Evolutionary conservation across 805 yeast genomes (phyloP).

Genomic region (Saturnispora dispora): DNA sequence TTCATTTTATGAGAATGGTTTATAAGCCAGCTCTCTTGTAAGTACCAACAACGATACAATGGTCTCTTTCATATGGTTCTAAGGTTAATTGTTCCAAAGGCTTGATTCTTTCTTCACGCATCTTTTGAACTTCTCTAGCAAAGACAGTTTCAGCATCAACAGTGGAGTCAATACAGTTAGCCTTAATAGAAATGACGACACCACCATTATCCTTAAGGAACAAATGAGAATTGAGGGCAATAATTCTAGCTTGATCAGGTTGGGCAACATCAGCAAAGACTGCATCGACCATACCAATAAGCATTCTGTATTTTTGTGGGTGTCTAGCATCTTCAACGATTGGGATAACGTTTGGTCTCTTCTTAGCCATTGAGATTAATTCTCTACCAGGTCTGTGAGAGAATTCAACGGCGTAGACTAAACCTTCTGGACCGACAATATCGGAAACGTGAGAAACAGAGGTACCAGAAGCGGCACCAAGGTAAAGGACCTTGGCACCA

Average conservation of each 20-base stretch:
- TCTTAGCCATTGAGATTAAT: slow-evolving; percentile 98
- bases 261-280: slow-evolving; percentile 99
- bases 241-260: slow-evolving; percentile 99
- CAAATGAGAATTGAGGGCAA: slow-evolving; percentile 95
- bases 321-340: slow-evolving; percentile 99
- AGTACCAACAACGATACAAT: slow-evolving; percentile 96
- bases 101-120: slow-evolving; percentile 97
- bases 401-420: slow-evolving; percentile 98
- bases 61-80: slow-evolving; percentile 99
- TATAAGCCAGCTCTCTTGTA: slow-evolving; percentile 84
- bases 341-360: slow-evolving; percentile 98
- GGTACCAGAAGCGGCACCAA: slow-evolving; percentile 99
- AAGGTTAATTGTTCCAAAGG: slow-evolving; percentile 97
- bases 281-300: slow-evolving; percentile 96
- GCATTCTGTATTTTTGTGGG: slow-evolving; percentile 99
- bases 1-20: background rate
- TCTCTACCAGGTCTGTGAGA: slow-evolving; percentile 99
- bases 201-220: slow-evolving; percentile 98
- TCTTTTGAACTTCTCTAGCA: slow-evolving; percentile 98
- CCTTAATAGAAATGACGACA: slow-evolving; percentile 97
- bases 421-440: slow-evolving; percentile 98
- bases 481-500: slow-evolving; percentile 92
- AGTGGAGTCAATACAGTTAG: slow-evolving; percentile 99
- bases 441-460: slow-evolving; percentile 98
- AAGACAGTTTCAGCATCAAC: slow-evolving; percentile 99